Evolutionary conservation across 208 protist species (phyloP), one percentile per base, ranked within the genome.

Genomic region (Wallacemonas sp.): DNA sequence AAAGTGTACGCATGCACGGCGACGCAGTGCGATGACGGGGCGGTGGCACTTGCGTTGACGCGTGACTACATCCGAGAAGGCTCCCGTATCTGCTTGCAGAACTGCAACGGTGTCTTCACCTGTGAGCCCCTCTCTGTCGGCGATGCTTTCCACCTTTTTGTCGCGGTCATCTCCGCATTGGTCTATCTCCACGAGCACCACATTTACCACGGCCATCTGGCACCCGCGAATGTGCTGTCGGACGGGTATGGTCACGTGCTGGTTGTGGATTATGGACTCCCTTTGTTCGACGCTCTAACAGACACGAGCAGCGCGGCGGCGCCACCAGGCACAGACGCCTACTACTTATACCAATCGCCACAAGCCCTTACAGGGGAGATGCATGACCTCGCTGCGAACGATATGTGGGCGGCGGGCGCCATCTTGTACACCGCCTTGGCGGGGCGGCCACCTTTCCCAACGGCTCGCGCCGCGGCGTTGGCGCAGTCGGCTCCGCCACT

Each of bases 221-320:
- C 73, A 45, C 70, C 70, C 15, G 26, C 72, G 17, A 77, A 77
- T 36, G 39, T 77, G 4, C 66, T 77, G 17, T 36, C 36, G 11
- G 26, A 46, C 31, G 42, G 58, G 19, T 27, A 36, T 8, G 34
- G 58, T 4, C 31, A 63, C 41, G 36, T 38, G 12, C 19, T 47
- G 15, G 3, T 63, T 3, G 36, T n/a, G 5, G 58, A 63, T 2
- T 63, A 51, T 2, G 58, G 58, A 9, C 31, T 58, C 15, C 19
- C 41, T 26, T 21, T 21, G 12, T 4, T 0, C 30, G n/a, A 19
- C 51, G n/a, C 51, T 6, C 30, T 58, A 31, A 9, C 41, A 5
- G 51, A 58, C 5, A 31, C 51, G 6, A 34, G 15, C 34, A 26
- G 11, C 22, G 51, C n/a, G 51, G 41, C 51, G n/a, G 8, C 51